phyloP scores from a whole-genome alignment of 2,329 filamentous ascomycete species.

The Exophiala calicioides region DNA sequence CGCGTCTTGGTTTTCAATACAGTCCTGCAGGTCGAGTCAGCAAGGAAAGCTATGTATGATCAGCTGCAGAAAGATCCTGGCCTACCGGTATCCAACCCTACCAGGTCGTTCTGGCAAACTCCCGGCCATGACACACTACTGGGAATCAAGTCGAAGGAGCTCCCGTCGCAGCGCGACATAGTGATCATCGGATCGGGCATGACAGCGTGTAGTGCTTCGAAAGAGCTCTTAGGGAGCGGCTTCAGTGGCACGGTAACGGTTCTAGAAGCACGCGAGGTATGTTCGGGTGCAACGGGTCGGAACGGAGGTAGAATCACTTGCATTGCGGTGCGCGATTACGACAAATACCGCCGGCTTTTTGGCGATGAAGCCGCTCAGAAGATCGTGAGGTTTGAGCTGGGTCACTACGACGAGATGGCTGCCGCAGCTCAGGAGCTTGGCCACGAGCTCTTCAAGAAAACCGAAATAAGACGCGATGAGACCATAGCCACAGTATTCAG shows the following conservation, averaged over 20 bases:
- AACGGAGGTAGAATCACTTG: constrained; percentile 38
- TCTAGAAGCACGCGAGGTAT: constrained; percentile 37
- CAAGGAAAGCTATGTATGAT: no score
- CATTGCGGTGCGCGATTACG: constrained; percentile 6
- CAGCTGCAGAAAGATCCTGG: no score
- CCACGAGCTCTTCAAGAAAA: no score
- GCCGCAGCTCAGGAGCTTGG: no score
- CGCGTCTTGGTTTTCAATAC: no score
- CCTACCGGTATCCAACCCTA: constrained; percentile 39
- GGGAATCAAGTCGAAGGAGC: constrained; percentile 10
- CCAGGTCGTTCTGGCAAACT: constrained; percentile 36
- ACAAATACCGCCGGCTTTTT: constrained; percentile 3
- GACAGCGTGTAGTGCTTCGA: constrained; percentile 35
- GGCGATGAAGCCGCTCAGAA: constrained; percentile 7
- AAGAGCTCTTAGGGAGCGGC: constrained; percentile 31
- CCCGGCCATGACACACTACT: constrained; percentile 28
- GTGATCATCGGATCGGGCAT: constrained; percentile 40
- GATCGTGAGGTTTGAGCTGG: constrained; percentile 9
- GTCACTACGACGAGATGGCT: no score
- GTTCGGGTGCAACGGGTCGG: constrained; percentile 38
- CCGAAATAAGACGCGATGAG: no score
- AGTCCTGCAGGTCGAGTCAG: no score
- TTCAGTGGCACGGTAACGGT: constrained; percentile 34
- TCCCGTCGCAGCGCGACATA: constrained; percentile 31
- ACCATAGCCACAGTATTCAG: constrained; percentile 7